Conservation (phyloP, 305 asterid genomes). For the Plantago coronopus region DNA sequence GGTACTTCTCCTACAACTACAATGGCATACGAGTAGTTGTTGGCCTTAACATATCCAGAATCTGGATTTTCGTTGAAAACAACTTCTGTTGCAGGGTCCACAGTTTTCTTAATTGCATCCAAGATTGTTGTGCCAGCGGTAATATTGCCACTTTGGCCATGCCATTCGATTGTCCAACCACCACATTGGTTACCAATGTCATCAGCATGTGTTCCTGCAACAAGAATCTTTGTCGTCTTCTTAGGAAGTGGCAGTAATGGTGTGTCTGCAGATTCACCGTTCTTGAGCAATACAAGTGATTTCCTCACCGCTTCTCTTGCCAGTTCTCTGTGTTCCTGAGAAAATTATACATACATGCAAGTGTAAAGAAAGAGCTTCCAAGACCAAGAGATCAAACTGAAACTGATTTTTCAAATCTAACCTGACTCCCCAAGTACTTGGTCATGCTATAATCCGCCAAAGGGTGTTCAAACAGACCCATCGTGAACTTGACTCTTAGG, state of each 20-base stretch:
- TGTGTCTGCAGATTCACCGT: slow-evolving; percentile 29
- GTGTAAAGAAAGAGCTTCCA: not conserved
- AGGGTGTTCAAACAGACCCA: slow-evolving; percentile 85
- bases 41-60: slow-evolving; percentile 9
- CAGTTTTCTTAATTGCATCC: slow-evolving; percentile 20
- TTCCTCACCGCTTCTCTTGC: slow-evolving; percentile 58
- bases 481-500: slow-evolving; percentile 74
- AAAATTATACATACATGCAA: not conserved
- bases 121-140: slow-evolving; percentile 34
- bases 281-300: slow-evolving; percentile 44
- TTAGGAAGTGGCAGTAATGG: slow-evolving; percentile 40
- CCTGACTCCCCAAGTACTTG: slow-evolving; percentile 41
- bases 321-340: slow-evolving; percentile 41
- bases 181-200: slow-evolving; percentile 55
- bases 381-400: not conserved
- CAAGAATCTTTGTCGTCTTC: slow-evolving; percentile 38
- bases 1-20: slow-evolving; percentile 29
- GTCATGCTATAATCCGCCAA: slow-evolving; percentile 45
- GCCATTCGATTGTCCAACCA: slow-evolving; percentile 60
- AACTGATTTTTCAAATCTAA: slow-evolving; percentile 1
- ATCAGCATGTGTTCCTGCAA: slow-evolving; percentile 49
- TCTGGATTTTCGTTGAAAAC: slow-evolving; percentile 13
- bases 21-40: slow-evolving; percentile 20
- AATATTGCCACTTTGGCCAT: slow-evolving; percentile 41
- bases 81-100: slow-evolving; percentile 20